A percentile compares a stretch with the other conserved stretches of the same genome.
Evolutionary conservation across 257 asterid genomes (phyloP).

Genomic region (Oldenlandia corymbosa): DNA sequence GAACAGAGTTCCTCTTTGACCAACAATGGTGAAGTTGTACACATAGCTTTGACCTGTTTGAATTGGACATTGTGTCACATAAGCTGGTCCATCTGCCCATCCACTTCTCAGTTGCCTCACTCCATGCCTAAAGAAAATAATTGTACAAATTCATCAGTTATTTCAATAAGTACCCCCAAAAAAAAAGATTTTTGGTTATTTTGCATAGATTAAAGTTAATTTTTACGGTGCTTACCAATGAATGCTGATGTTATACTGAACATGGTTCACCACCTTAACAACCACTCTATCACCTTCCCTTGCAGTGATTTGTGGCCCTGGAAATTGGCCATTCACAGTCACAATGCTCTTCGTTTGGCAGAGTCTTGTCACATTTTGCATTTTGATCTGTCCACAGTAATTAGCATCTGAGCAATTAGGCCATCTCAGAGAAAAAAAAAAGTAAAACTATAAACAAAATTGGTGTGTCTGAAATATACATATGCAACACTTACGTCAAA

Average conservation of each 20-base stretch:
- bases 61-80: slow-evolving; percentile 60
- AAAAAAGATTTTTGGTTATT: too few relatives aligned
- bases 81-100: slow-evolving; percentile 73
- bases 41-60: slow-evolving; percentile 54
- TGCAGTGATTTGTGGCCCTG: slow-evolving; percentile 57
- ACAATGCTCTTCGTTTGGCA: slow-evolving; percentile 57
- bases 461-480: too few relatives aligned
- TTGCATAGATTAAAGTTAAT: too few relatives aligned
- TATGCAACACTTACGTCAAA: slow-evolving; percentile 34
- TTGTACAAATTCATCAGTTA: background rate
- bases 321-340: slow-evolving; percentile 59
- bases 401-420: too few relatives aligned
- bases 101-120: slow-evolving; percentile 52
- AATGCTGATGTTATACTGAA: slow-evolving; percentile 43
- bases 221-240: slow-evolving; percentile 43
- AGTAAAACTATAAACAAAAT: too few relatives aligned
- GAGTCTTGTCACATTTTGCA: slow-evolving; percentile 47
- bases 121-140: slow-evolving; percentile 54
- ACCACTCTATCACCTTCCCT: slow-evolving; percentile 61
- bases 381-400: slow-evolving; percentile 52
- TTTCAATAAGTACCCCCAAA: too few relatives aligned
- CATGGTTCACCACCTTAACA: slow-evolving; percentile 53
- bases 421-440: too few relatives aligned
- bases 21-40: slow-evolving; percentile 48
- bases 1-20: slow-evolving; percentile 59